Base-by-base conservation (phyloP, 1,284 basidiomycete genomes). In the Leccinum subrobustum region DNA sequence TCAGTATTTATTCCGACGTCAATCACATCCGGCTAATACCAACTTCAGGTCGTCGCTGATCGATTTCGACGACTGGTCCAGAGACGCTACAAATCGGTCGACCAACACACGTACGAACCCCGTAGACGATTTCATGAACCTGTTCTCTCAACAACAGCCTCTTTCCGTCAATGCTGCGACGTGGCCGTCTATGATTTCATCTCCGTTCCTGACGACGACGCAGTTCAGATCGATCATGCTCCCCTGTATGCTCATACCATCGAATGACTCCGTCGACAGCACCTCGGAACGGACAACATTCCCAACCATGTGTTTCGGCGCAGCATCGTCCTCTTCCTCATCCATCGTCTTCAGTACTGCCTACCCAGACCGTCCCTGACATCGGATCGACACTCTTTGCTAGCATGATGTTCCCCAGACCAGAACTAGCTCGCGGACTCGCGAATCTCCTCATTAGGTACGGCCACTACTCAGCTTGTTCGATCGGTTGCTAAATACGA, bases 1-100 rank as follows among this genome's bases (percentile, higher is more conserved):
- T 35, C 12, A 83, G 87, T 31, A 77, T 87, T 39, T 83, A 92
- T 71, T 83, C 89, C 55, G 79, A 91, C 62, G 83, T 87, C 18
- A 65, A 80, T 48, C 84, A 89, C 70, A 39, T 55, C 71, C 7
- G 63, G 60, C 2, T 77, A 78, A 51, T 56, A 65, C 20, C 1
- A 71, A 71, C 48, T 31, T 31, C 33, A 79, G 77, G 31, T 61
- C 78, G 9, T 89, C 88, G 2, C 78, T 92, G 60, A 92, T 92
- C 65, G 90, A 92, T 74, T 81, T 92, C 61, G 87, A 91, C 66
- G 89, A 90, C 52, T 63, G 59, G 37, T 56, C 64, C 23, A 56
- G 58, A 25, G 59, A 58, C 39, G 54, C 68, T 39, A 54, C 66
- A 9, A 57, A 52, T 7, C 57, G 58, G 12, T 27, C 60, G 35